Evolutionary conservation across 805 yeast genomes (phyloP), one percentile per base, ranked within the genome.

Genomic region (Monosporozyma unispora): DNA sequence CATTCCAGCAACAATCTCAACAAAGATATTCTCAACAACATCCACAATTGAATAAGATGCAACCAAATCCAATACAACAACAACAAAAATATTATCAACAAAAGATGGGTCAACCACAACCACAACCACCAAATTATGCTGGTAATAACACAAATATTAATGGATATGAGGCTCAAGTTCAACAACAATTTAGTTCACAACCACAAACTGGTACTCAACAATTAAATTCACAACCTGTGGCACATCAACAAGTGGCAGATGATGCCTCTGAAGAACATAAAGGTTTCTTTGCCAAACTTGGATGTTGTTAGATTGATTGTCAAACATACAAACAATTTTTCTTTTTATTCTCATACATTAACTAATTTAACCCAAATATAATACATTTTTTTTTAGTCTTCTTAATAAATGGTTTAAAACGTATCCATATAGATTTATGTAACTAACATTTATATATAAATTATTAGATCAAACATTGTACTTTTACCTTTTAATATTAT

Each of bases 1-100:
- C 70, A 29, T 67, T 64, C 54, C 68, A 67, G 50, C 69, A 64
- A 50, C 70, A 67, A 54, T 59, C 67, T 21, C 69, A 67, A 48
- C 66, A 61, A 47, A 63, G 59, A 49, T 66, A 65, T 48, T 60
- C 68, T 35, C 67, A 64, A 46, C 63, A 61, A 48, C 66, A 63
- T 46, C 64, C 57, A 50, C 49, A 52, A 33, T 28, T 38, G 27
- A 38, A 38, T 11, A 38, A 38, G 27, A 38, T 38, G 42, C 54
- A 52, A 40, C 52, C 47, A 33, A 39, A 50, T 38, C 37, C 52
- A 46, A 51, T 50, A 42, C 55, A 49, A 47, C 51, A 42, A 19
- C 50, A 44, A 43, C 33, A 29, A 27, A 46, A 38, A 37, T 39
- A 48, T 16, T 42, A 44, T 22, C 45, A 47, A 44, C 25, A 44